A percentile compares a stretch with the other conserved stretches of the same genome.
phyloP scores from a whole-genome alignment of 371 early-diverging fungal genomes.

The Quaeritorhiza haematococci region DNA sequence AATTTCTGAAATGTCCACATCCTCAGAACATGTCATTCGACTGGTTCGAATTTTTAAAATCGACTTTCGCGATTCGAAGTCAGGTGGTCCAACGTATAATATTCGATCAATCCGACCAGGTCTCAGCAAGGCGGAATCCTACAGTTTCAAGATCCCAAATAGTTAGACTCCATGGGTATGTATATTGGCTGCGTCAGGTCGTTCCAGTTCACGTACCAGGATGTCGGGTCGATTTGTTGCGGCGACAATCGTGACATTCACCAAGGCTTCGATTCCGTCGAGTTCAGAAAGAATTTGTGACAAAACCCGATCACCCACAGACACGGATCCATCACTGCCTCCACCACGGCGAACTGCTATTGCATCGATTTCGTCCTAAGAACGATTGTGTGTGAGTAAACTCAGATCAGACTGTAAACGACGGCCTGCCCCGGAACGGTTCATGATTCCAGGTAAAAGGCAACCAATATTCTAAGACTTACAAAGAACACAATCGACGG shows the following conservation, averaged over 20 bases:
- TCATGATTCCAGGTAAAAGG: neutral
- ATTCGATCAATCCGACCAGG: slow-evolving; percentile 96
- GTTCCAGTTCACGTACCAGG: slow-evolving; percentile 50
- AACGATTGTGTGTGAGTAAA: neutral
- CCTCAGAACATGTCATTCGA: slow-evolving; percentile 58
- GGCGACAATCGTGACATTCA: slow-evolving; percentile 91
- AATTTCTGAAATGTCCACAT: slow-evolving; percentile 59
- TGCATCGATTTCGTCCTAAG: slow-evolving; percentile 98
- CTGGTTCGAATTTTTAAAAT: slow-evolving; percentile 73
- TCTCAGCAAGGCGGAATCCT: slow-evolving; percentile 88
- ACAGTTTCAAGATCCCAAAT: slow-evolving; percentile 5
- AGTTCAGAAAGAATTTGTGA: slow-evolving; percentile 90
- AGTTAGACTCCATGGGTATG: neutral
- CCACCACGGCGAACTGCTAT: slow-evolving; percentile 70
- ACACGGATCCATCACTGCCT: slow-evolving; percentile 63
- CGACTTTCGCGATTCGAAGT: slow-evolving; percentile 65
- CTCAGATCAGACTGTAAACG: neutral
- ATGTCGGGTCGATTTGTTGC: slow-evolving; percentile 99
- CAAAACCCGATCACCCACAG: slow-evolving; percentile 89
- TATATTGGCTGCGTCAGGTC: too few relatives aligned
- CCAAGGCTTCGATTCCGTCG: slow-evolving; percentile 93
- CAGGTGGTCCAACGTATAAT: slow-evolving; percentile 90
- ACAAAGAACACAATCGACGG: slow-evolving; percentile 97
- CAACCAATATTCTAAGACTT: slow-evolving; percentile 27
- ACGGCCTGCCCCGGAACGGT: too few relatives aligned